Base-by-base conservation (phyloP, 108 stramenopile species). In the Pseudonitzschia multistriata region DNA sequence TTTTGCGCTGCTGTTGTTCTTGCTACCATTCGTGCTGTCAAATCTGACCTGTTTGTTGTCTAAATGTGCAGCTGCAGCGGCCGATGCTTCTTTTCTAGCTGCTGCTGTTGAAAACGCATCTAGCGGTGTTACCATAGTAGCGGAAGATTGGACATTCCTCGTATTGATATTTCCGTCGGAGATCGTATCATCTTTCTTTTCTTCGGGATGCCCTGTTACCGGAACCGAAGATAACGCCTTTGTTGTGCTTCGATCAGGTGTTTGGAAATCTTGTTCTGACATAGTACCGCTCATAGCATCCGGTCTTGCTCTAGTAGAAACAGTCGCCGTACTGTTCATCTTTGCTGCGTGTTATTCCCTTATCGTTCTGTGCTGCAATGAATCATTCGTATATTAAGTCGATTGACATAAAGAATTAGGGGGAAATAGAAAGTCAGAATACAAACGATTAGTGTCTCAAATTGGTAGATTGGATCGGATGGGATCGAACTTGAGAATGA, bases 1-100 rank as follows among this genome's bases (percentile, higher is more conserved):
- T 45, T 31, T 37, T 40, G 61, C 17, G 30, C 17, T 36, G 17
- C 11, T 37, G 15, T 21, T 48, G 17, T 30, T 34, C 34, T 67
- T 66, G 8, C 24, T 35, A 35, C 35, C 40, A 21, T 68, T 45
- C 4, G 21, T 52, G 24, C 45, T 14, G 27, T 67, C 77, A 50
- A 79, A 71, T 40, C 70, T 63, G 0, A 79, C 78, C 24, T 74
- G 61, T 61, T 56, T 79, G 36, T 65, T 66, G n/a, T 74, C 70
- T 35, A 36, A 5, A 14, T 3, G 13, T 39, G 11, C 61, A 36
- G 28, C 34, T 29, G 61, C 11, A n/a, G 61, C 36, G 34, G 36
- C 61, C 17, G 30, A 17, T 25, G 27, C 54, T 55, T 55, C 29
- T 30, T 30, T 55, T 11, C 29, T 59, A 17, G 57, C 1, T 5